These are phyloP conservation scores for Mucor circinelloides DNA, from an alignment of 371 early-diverging fungal species.

Conservation along the genomic window DNA sequence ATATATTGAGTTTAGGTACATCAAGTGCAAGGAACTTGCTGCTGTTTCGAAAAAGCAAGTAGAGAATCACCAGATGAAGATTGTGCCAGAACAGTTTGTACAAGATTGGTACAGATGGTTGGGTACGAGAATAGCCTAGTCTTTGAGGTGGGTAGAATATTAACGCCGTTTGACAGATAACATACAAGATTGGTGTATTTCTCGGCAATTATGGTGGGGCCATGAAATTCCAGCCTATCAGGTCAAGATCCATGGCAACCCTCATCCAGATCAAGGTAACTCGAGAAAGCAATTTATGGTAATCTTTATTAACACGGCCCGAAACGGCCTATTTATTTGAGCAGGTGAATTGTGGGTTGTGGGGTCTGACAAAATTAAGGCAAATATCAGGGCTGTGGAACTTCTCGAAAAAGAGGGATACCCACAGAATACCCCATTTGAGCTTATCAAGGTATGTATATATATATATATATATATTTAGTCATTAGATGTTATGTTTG, in stretches of 20 bases:
- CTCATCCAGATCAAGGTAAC: slow-evolving; percentile 13
- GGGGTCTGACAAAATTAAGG: slow-evolving; percentile 63
- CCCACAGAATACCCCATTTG: slow-evolving; percentile 30
- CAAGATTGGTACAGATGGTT: slow-evolving; percentile 97
- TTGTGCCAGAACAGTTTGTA: slow-evolving; percentile 81
- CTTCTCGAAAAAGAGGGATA: slow-evolving; percentile 33
- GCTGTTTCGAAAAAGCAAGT: slow-evolving; percentile 73
- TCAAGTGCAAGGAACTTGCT: slow-evolving; percentile 87
- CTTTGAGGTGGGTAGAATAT: neutral
- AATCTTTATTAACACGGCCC: slow-evolving; percentile 7
- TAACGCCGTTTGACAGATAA: slow-evolving; percentile 55
- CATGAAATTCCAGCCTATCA: slow-evolving; percentile 99
- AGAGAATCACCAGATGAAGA: slow-evolving; percentile 66
- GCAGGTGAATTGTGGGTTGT: slow-evolving; percentile 70
- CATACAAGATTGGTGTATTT: slow-evolving; percentile 98
- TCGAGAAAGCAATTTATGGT: slow-evolving; percentile 5
- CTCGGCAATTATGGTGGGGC: slow-evolving; percentile 99
- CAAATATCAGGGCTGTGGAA: slow-evolving; percentile 51
- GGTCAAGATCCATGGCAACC: slow-evolving; percentile 52
- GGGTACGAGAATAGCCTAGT: slow-evolving; percentile 45
- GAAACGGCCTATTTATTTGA: slow-evolving; percentile 4
- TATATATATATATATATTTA: no score
- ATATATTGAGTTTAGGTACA: slow-evolving; percentile 62
- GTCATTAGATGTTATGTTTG: slow-evolving; percentile 32
- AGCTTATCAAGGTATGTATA: slow-evolving; percentile 34